Conservation (phyloP, 176 grass and related monocot species). For the Eremochloa ophiuroides region DNA sequence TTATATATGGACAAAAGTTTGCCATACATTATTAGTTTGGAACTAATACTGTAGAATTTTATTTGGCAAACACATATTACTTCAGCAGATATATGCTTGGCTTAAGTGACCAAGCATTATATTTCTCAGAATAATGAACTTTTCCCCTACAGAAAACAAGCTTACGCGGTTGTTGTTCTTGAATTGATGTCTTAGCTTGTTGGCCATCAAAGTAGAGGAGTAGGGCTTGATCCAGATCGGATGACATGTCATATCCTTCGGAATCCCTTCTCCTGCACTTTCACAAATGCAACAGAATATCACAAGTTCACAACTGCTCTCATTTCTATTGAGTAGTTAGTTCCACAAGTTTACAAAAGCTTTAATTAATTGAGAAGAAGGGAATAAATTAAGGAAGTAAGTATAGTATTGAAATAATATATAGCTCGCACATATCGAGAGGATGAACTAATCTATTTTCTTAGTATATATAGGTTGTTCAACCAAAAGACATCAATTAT, state of each 20-base stretch:
- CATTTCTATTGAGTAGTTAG: neutral
- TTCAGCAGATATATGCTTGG: neutral
- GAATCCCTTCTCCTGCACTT: constrained; percentile 48
- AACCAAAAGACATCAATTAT: neutral
- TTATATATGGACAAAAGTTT: constrained; percentile 15
- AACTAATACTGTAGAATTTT: neutral
- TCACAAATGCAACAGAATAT: constrained; percentile 19
- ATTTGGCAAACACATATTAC: neutral
- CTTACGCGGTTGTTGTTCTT: constrained; percentile 45
- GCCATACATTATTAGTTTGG: neutral
- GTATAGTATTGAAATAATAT: neutral
- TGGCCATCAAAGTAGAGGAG: constrained; percentile 58
- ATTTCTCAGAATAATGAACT: neutral
- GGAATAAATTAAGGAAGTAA: neutral
- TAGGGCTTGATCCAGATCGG: constrained; percentile 56
- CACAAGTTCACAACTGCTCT: constrained; percentile 28
- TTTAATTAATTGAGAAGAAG: neutral
- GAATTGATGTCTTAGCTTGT: constrained; percentile 42
- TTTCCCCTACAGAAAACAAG: neutral
- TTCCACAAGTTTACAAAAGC: neutral
- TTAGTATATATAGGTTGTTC: neutral
- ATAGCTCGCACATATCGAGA: neutral
- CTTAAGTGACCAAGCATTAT: neutral
- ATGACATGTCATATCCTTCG: constrained; percentile 48
- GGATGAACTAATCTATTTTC: constrained; percentile 12